phyloP scores from a whole-genome alignment of 257 asterid species.

The Nicotiana attenuata region DNA sequence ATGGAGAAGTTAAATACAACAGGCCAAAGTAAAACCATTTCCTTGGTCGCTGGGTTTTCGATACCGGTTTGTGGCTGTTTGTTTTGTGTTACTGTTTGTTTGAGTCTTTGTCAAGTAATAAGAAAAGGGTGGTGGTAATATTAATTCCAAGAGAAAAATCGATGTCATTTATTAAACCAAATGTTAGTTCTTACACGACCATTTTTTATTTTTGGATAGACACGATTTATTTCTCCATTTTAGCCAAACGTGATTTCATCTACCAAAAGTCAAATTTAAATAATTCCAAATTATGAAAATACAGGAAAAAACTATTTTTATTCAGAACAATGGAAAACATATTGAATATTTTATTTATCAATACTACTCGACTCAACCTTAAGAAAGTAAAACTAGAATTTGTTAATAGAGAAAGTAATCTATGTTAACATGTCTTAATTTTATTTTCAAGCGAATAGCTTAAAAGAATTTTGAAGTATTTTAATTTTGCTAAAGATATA shows the following conservation, averaged over 20 bases:
- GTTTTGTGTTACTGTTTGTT: neutral
- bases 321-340: too few relatives aligned
- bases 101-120: neutral
- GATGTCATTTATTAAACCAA: too few relatives aligned
- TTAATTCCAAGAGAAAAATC: neutral
- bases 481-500: neutral
- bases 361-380: neutral
- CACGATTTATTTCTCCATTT: too few relatives aligned
- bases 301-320: neutral
- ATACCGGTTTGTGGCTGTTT: neutral
- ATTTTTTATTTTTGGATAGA: too few relatives aligned
- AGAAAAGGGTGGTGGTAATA: neutral
- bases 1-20: neutral
- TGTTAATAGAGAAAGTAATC: too few relatives aligned
- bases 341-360: neutral
- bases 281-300: neutral
- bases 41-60: neutral
- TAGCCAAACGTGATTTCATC: neutral
- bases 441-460: too few relatives aligned
- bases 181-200: too few relatives aligned
- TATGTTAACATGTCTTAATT: too few relatives aligned
- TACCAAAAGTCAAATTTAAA: too few relatives aligned
- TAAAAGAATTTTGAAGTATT: neutral
- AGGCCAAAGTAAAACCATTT: neutral
- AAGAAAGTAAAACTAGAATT: too few relatives aligned